Percentiles rank a stretch among this genome's conserved stretches.
Evolutionary conservation across 2,329 filamentous ascomycete species (phyloP).

Genomic region (Cercospora beticola): DNA sequence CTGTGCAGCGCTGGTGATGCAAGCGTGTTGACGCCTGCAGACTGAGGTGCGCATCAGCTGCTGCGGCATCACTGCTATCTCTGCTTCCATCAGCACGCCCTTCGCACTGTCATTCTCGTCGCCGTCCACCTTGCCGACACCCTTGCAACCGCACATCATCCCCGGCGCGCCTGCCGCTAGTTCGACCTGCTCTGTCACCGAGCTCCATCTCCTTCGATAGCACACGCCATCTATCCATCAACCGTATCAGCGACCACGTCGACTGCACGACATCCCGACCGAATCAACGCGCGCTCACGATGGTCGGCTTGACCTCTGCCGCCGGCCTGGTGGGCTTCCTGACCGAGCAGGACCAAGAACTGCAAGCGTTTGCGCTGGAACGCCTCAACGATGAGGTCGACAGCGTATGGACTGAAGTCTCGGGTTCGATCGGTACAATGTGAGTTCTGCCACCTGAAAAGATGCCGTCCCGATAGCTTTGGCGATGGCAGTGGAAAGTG

Average conservation of each 20-base stretch:
- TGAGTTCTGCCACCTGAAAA: slow-evolving; percentile 50
- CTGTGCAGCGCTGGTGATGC: slow-evolving; percentile 6
- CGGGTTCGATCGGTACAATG: slow-evolving; percentile 90
- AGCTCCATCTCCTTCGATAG: slow-evolving; percentile 6
- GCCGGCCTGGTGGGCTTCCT: slow-evolving; percentile 94
- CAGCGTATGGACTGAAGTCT: slow-evolving; percentile 96
- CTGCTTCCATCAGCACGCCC: neutral
- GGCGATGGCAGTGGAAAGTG: neutral
- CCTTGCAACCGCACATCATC: slow-evolving; percentile 3
- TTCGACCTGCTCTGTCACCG: neutral
- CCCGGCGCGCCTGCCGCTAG: slow-evolving; percentile 9
- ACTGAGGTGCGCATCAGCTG: neutral
- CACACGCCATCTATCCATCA: neutral
- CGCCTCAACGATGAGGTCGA: slow-evolving; percentile 96
- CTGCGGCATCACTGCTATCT: neutral
- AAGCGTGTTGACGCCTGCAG: slow-evolving; percentile 3
- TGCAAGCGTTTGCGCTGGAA: slow-evolving; percentile 92
- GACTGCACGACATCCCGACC: neutral
- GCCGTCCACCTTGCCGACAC: neutral
- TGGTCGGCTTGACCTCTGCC: slow-evolving; percentile 93
- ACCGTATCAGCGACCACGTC: neutral
- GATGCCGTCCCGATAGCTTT: neutral
- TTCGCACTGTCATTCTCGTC: slow-evolving; percentile 10
- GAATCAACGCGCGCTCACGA: slow-evolving; percentile 43
- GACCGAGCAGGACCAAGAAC: slow-evolving; percentile 87